A percentile compares a stretch with the other conserved stretches of the same genome.
Evolutionary conservation across 73 alveolate species (phyloP).

Genomic region (Paramecium tetraurelia): DNA sequence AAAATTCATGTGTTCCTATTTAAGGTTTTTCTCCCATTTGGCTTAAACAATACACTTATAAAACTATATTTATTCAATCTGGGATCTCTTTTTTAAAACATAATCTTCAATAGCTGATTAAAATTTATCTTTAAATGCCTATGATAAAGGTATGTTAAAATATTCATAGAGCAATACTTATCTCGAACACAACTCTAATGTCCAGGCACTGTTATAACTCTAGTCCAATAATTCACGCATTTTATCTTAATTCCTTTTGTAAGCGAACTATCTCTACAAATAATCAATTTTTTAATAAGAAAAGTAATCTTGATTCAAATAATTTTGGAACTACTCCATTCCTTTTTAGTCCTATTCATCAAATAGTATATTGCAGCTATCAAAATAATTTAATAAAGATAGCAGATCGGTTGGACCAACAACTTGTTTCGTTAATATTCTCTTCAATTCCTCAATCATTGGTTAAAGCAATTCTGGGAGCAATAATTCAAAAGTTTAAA

Average conservation of each 20-base stretch:
- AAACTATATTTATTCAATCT: neutral
- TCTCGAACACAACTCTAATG: neutral
- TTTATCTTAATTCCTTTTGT: neutral
- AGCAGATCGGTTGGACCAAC: neutral
- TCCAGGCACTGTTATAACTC: neutral
- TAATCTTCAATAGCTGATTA: neutral
- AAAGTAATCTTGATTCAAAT: neutral
- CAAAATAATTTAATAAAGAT: neutral
- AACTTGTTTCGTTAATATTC: neutral
- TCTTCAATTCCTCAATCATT: neutral
- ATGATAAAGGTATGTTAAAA: neutral
- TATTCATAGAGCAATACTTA: neutral
- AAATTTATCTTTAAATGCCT: neutral
- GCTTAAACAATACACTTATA: neutral
- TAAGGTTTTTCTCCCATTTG: neutral
- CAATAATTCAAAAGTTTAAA: neutral
- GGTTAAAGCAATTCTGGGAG: neutral
- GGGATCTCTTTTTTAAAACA: neutral
- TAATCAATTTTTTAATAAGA: neutral
- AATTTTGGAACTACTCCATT: neutral
- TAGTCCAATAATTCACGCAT: neutral
- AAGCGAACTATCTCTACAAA: neutral
- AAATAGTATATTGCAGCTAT: neutral
- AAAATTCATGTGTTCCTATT: neutral
- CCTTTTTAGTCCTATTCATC: neutral